Conservation (phyloP, 2,329 filamentous ascomycete species). For the Clonostachys solani region DNA sequence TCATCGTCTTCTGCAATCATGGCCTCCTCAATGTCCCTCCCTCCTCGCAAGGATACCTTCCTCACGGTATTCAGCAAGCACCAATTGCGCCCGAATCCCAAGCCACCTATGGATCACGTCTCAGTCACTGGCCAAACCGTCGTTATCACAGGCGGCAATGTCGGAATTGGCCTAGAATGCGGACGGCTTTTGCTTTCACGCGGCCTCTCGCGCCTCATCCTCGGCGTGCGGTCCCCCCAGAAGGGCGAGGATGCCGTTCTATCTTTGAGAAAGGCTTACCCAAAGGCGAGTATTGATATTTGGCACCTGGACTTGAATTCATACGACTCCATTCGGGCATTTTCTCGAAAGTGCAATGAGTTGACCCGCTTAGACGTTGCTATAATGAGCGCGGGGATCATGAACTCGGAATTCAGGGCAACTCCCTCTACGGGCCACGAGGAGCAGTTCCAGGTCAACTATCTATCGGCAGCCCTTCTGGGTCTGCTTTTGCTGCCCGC, state of each 20-base stretch:
- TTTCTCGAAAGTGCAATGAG: slow-evolving; percentile 17
- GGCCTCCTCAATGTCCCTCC: too few species aligned
- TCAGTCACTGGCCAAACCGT: slow-evolving; percentile 22
- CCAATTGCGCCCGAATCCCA: too few species aligned
- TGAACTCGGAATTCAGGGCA: slow-evolving; percentile 8
- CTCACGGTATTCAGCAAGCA: too few species aligned
- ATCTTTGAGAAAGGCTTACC: slow-evolving; percentile 16
- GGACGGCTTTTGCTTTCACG: slow-evolving; percentile 30
- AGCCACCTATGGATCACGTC: too few species aligned
- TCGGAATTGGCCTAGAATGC: slow-evolving; percentile 38
- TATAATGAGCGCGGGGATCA: slow-evolving; percentile 38
- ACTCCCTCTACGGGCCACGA: slow-evolving; percentile 27
- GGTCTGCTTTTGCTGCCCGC: slow-evolving; percentile 21
- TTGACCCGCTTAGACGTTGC: slow-evolving; percentile 34
- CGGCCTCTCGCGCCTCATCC: slow-evolving; percentile 29
- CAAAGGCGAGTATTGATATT: slow-evolving; percentile 28
- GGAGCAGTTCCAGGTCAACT: slow-evolving; percentile 32
- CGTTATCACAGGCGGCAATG: slow-evolving; percentile 40
- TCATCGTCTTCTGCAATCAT: too few species aligned
- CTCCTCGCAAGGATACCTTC: too few species aligned
- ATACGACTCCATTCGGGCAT: slow-evolving; percentile 34
- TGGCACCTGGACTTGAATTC: slow-evolving; percentile 36
- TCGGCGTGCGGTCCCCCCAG: slow-evolving; percentile 30
- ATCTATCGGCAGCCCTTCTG: slow-evolving; percentile 25
- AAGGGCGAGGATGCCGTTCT: slow-evolving; percentile 32